Evolutionary conservation across 169 alveolate genomes (phyloP), one percentile per base, ranked within the genome.

Genomic region (Cryptosporidium tyzzeri): DNA sequence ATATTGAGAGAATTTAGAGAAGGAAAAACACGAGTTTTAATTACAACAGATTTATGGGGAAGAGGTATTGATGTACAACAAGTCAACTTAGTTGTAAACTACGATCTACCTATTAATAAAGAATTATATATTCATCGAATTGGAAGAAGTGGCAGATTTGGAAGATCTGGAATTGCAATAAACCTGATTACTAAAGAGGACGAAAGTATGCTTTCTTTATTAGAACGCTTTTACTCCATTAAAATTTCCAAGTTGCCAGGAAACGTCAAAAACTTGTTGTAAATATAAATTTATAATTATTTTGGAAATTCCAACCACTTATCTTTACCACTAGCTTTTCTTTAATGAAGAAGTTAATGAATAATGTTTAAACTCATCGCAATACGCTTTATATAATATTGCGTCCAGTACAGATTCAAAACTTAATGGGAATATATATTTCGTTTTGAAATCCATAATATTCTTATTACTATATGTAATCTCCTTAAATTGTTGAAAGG

Each of bases 61-160:
- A 96, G 99, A 86, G 99, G 99, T 44, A 94, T 99, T 62, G 99
- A 98, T 94, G 99, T 99, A 51, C 99, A 98, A 94, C 99, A 99
- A 93, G 98, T 97, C 31, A 97, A 99, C 10, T 93, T 99, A 84
- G 99, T 98, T 68, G 98, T 98, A 75, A 97, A 98, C 95, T 99
- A 98, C 92, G 99, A 99, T 93, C 92, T 99, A 68, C 99, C 99
- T 45, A 93, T 92, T 86, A 97, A 97, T 80, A 98, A 99, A 92
- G 99, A 99, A 94, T 95, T 91, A 51, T 98, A 99, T 93, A 97
- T 99, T 41, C 99, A 98, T 93, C 97, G 99, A 92, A 98, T 99
- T 68, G 99, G 99, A n/a, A 96, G 99, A 75, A 96, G 99, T n/a
- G 99, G 99, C 12, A 96, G 99, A 84, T 99, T 95, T 94, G 99